Evolutionary conservation across 2,329 filamentous ascomycete genomes (phyloP).

Genomic region (Aspergillus puulaauensis): DNA sequence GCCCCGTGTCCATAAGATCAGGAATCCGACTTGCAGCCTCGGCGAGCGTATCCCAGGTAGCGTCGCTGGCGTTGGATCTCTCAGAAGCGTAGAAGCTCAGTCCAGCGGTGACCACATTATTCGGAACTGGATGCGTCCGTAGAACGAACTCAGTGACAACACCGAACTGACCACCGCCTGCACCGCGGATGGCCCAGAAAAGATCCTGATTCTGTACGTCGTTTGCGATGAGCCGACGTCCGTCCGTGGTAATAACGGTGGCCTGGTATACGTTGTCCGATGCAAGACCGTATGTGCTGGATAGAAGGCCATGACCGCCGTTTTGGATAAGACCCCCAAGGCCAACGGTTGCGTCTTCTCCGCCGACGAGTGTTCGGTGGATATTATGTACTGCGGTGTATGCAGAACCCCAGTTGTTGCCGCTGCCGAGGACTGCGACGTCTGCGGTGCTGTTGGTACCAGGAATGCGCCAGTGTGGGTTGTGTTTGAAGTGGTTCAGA

Average conservation of each 20-base stretch:
- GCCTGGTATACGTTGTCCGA: constrained; percentile 28
- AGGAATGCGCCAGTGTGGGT: constrained; percentile 12
- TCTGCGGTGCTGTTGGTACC: constrained; percentile 11
- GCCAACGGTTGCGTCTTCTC: constrained; percentile 57
- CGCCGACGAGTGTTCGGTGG: constrained; percentile 46
- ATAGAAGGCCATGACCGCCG: constrained; percentile 29
- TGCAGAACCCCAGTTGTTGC: constrained; percentile 17
- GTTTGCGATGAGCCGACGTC: constrained; percentile 36
- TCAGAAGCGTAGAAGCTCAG: constrained; percentile 20
- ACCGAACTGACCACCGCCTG: constrained; percentile 35
- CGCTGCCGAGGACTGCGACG: constrained; percentile 18
- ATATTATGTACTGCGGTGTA: constrained; percentile 19
- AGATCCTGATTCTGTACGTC: constrained; percentile 45
- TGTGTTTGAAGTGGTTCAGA: constrained; percentile 37
- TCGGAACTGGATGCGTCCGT: constrained; percentile 15
- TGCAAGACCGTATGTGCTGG: constrained; percentile 24
- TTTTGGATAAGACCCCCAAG: constrained; percentile 32
- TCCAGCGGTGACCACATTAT: constrained; percentile 17
- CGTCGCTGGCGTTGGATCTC: constrained; percentile 9
- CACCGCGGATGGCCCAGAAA: constrained; percentile 54
- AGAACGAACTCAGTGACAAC: constrained; percentile 24
- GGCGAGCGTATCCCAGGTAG: constrained; percentile 32
- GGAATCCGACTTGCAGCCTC: constrained; percentile 18
- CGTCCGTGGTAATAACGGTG: constrained; percentile 25
- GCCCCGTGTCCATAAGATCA: constrained; percentile 22